Percentiles rank a stretch among this genome's conserved stretches.
Evolutionary conservation across 805 yeast genomes (phyloP).

Genomic region (Torulaspora microellipsoides): DNA sequence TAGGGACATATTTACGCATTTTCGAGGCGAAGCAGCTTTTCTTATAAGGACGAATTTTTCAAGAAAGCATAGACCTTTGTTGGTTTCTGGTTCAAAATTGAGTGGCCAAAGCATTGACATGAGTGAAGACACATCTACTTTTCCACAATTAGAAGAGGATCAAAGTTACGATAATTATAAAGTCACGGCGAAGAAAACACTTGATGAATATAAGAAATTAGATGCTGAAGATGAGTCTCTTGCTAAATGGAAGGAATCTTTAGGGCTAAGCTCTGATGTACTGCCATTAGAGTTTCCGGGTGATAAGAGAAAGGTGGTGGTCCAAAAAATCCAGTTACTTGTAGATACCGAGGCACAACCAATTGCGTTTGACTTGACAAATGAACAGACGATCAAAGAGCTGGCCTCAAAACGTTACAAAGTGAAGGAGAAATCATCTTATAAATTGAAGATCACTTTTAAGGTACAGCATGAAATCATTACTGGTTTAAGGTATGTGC

Average conservation of each 20-base stretch:
- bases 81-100: too few relatives aligned
- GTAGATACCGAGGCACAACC: constrained; percentile 65
- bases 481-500: constrained; percentile 84
- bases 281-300: constrained; percentile 60
- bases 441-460: constrained; percentile 68
- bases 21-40: too few relatives aligned
- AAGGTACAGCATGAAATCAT: constrained; percentile 86
- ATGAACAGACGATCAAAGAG: constrained; percentile 50
- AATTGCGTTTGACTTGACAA: constrained; percentile 63
- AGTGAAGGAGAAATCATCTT: constrained; percentile 73
- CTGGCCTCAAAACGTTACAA: constrained; percentile 62
- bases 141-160: constrained; percentile 30
- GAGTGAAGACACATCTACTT: constrained; percentile 36
- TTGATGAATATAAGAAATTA: constrained; percentile 73
- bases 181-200: constrained; percentile 58
- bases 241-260: constrained; percentile 85
- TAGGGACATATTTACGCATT: too few relatives aligned
- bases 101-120: constrained; percentile 5
- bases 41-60: too few relatives aligned
- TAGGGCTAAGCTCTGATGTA: constrained; percentile 64
- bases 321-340: constrained; percentile 66
- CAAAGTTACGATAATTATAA: constrained; percentile 27
- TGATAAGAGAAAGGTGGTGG: constrained; percentile 73
- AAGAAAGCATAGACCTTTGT: too few relatives aligned
- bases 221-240: constrained; percentile 90